A percentile compares a stretch with the other conserved stretches of the same genome.
These are phyloP conservation scores for Tricholoma hemisulphureum DNA, from an alignment of 768 basidiomycete genomes.

Conservation along the genomic window DNA sequence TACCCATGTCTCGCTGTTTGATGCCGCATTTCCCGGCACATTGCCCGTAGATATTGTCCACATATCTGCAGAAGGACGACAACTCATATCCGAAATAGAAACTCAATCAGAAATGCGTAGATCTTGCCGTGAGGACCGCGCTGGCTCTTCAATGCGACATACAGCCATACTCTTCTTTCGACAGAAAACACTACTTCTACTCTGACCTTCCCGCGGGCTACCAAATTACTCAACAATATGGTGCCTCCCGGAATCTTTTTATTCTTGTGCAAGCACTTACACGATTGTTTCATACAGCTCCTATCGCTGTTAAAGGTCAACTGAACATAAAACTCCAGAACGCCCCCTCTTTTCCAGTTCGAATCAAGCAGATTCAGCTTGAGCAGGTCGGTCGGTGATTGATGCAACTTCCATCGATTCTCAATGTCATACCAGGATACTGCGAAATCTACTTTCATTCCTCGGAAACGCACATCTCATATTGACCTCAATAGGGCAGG, in stretches of 20 bases:
- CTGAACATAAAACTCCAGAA: slow-evolving; percentile 45
- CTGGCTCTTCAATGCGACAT: slow-evolving; percentile 69
- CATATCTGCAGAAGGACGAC: not conserved
- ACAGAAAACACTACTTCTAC: slow-evolving; percentile 98
- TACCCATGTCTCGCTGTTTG: slow-evolving; percentile 69
- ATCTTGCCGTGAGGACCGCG: slow-evolving; percentile 78
- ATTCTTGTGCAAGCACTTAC: not conserved
- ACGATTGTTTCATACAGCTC: slow-evolving; percentile 47
- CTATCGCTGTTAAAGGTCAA: slow-evolving; percentile 68
- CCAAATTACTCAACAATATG: slow-evolving; percentile 96
- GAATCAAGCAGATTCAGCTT: slow-evolving; percentile 92
- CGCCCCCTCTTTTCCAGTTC: slow-evolving; percentile 43
- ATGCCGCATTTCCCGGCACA: slow-evolving; percentile 92
- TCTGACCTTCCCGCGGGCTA: slow-evolving; percentile 91
- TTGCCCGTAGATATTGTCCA: slow-evolving; percentile 63
- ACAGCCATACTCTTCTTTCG: slow-evolving; percentile 76
- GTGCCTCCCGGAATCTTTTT: slow-evolving; percentile 35
- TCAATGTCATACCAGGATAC: slow-evolving; percentile 62
- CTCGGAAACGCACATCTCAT: slow-evolving; percentile 47
- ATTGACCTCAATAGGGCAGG: slow-evolving; percentile 94
- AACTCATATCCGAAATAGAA: slow-evolving; percentile 33
- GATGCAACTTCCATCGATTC: slow-evolving; percentile 4
- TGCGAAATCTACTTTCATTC: slow-evolving; percentile 73
- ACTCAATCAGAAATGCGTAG: slow-evolving; percentile 68
- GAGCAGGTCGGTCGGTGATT: slow-evolving; percentile 69